These are phyloP conservation scores for Aspergillus costaricaensis DNA, from an alignment of 2,329 filamentous ascomycete genomes.

Conservation along the genomic window DNA sequence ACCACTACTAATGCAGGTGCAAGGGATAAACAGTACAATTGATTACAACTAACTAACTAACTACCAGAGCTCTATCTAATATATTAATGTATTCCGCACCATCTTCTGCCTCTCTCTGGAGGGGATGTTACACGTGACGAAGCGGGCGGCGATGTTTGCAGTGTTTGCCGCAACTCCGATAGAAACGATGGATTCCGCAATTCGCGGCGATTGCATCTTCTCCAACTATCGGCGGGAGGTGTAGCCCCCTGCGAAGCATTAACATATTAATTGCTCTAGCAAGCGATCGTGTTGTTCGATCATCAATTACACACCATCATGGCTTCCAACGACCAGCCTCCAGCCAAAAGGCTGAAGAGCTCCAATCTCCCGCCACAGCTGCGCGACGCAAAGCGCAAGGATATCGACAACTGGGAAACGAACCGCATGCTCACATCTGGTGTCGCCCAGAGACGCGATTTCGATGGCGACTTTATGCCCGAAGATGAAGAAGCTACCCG, in stretches of 20 bases:
- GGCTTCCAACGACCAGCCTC: slow-evolving; percentile 39
- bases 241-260: slow-evolving; percentile 1
- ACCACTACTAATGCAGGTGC: no score
- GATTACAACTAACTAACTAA: no score
- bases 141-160: not conserved
- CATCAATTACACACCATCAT: slow-evolving; percentile 22
- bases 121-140: not conserved
- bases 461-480: slow-evolving; percentile 79
- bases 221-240: slow-evolving; percentile 8
- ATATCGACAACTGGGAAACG: slow-evolving; percentile 97
- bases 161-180: slow-evolving; percentile 3
- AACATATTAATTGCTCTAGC: not conserved
- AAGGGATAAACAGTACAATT: no score
- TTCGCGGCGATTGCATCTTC: not conserved
- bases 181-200: not conserved
- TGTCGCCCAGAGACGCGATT: slow-evolving; percentile 84
- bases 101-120: not conserved
- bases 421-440: slow-evolving; percentile 98
- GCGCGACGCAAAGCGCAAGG: slow-evolving; percentile 69
- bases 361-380: slow-evolving; percentile 38
- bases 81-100: no score
- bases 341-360: slow-evolving; percentile 43
- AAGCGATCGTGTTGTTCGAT: not conserved
- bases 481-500: slow-evolving; percentile 83
- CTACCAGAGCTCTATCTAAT: no score